These are phyloP conservation scores for Xylaria acuta DNA, from an alignment of 495 filamentous ascomycete species.

Conservation along the genomic window DNA sequence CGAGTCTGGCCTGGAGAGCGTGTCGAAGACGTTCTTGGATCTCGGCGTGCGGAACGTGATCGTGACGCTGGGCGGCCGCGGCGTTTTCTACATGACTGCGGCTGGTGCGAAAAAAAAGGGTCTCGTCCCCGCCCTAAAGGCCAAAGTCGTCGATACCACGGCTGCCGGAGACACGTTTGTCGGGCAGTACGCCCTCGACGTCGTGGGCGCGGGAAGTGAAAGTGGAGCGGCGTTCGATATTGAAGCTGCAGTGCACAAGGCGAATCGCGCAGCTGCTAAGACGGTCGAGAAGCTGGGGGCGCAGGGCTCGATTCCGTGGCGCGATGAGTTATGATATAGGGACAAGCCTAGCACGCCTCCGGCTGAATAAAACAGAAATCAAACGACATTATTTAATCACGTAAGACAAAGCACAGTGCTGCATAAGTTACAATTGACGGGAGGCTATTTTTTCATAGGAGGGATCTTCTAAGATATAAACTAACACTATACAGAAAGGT, in stretches of 20 bases:
- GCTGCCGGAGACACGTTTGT: constrained; percentile 96
- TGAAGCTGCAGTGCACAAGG: constrained; percentile 66
- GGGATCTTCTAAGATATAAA: not conserved
- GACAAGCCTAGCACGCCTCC: not conserved
- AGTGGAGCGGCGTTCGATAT: constrained; percentile 49
- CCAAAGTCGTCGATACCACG: constrained; percentile 88
- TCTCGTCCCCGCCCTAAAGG: constrained; percentile 62
- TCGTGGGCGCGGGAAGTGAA: constrained; percentile 42
- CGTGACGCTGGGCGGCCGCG: constrained; percentile 82
- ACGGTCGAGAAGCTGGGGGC: constrained; percentile 81
- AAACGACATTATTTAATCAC: not conserved
- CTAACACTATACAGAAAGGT: not conserved
- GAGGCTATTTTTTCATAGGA: not conserved
- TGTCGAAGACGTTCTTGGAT: constrained; percentile 64
- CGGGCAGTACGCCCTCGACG: constrained; percentile 79
- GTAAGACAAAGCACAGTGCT: not conserved
- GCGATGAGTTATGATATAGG: constrained; percentile 66
- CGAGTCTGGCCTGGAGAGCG: constrained; percentile 49
- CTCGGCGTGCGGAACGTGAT: constrained; percentile 77
- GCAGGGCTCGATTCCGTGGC: constrained; percentile 89
- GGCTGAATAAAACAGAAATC: not conserved
- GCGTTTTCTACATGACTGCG: constrained; percentile 63
- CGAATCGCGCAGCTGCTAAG: constrained; percentile 75
- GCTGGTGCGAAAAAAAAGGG: constrained; percentile 46
- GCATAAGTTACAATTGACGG: not conserved